These are phyloP conservation scores for Cicer pinnatifidum DNA, from an alignment of 306 rosid species.

Conservation along the genomic window DNA sequence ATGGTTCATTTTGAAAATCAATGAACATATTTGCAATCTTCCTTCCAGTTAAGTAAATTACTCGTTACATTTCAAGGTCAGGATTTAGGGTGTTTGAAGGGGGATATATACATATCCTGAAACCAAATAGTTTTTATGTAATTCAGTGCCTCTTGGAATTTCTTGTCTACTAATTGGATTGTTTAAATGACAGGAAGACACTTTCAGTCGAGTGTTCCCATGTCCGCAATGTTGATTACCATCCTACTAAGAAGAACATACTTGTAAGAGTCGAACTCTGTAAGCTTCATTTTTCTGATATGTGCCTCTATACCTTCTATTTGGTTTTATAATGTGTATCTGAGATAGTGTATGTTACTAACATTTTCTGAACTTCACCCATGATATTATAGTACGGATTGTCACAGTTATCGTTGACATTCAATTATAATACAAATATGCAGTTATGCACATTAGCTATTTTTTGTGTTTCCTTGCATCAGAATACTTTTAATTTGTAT, in stretches of 20 bases:
- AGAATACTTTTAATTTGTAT: slow-evolving; percentile 35
- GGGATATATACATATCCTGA: slow-evolving; percentile 24
- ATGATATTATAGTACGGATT: slow-evolving; percentile 15
- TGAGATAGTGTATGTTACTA: neutral
- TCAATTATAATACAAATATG: slow-evolving; percentile 17
- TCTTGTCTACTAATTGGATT: slow-evolving; percentile 39
- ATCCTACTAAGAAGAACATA: slow-evolving; percentile 71
- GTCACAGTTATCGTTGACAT: slow-evolving; percentile 13
- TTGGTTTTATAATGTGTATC: slow-evolving; percentile 1
- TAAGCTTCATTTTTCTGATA: slow-evolving; percentile 22
- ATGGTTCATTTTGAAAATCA: slow-evolving; percentile 35
- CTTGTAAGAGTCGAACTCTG: slow-evolving; percentile 66
- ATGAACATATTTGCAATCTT: slow-evolving; percentile 11
- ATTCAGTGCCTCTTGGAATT: slow-evolving; percentile 33
- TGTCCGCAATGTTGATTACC: slow-evolving; percentile 76
- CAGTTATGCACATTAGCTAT: neutral
- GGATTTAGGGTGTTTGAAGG: slow-evolving; percentile 17
- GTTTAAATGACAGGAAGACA: slow-evolving; percentile 75
- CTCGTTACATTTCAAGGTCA: slow-evolving; percentile 36
- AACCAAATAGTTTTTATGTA: slow-evolving; percentile 28
- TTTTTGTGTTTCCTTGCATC: slow-evolving; percentile 30
- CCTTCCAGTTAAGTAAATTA: slow-evolving; percentile 9
- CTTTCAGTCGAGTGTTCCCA: slow-evolving; percentile 77
- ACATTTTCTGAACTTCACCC: slow-evolving; percentile 31
- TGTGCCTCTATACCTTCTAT: slow-evolving; percentile 16